Evolutionary conservation across 1,284 basidiomycete genomes (phyloP), one percentile per base, ranked within the genome.

Genomic region (Fistulinella cinereoalba): DNA sequence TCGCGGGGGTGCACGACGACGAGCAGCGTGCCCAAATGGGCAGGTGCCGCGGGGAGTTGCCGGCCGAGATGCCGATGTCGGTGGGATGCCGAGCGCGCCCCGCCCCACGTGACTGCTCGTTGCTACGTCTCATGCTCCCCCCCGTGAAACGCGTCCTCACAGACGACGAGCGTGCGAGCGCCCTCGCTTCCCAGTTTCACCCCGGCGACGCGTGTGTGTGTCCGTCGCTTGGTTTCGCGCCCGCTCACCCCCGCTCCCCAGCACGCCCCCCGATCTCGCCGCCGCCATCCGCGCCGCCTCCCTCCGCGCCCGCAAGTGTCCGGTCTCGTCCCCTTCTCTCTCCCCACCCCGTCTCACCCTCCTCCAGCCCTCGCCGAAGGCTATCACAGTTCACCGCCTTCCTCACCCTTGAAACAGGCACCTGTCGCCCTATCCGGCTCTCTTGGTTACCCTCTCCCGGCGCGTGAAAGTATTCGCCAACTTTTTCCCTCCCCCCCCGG

Each of bases 91-190:
- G 15, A 13, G 15, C 6, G 8, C 16, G 13, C 3, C 8, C 19
- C 16, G n/a, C n/a, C 19, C 43, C 50, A 47, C 40, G 52, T 57
- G 55, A 55, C 27, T 1, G 11, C 28, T 45, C 32, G 7, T 23
- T 21, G 28, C 6, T 41, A 12, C 28, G n/a, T n/a, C n/a, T n/a
- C n/a, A n/a, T 50, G 11, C 38, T 49, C 29, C 53, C 48, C 24
- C 41, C 63, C 43, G 54, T 63, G 56, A 79, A 79, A 61, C 75
- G 77, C 46, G 52, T 66, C 8, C 60, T 72, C 10, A 75, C 72
- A 29, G 70, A 72, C 46, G 67, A 71, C 48, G 60, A 60, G 37
- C 66, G 65, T 52, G 59, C 67, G 45, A 60, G 62, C 15, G 58
- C 59, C 19, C 44, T 56, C 44, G 67, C 64, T 41, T 67, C 68